Evolutionary conservation across 148 eudicot genomes (phyloP).

Genomic region (Amaranthus cruentus): DNA sequence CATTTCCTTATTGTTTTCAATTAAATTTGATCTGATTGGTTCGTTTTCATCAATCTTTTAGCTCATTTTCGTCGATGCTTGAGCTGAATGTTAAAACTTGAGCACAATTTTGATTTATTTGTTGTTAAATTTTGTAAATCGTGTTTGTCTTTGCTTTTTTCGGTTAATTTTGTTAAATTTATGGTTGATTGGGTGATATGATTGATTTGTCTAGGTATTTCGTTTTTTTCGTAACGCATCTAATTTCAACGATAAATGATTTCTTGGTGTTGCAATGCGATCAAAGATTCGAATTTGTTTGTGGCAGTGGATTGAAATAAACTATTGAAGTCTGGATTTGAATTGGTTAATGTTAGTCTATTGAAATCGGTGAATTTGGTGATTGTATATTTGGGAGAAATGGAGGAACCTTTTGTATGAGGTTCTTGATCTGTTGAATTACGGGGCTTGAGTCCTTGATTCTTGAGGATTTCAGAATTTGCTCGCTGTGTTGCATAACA

Average conservation of each 20-base stretch:
- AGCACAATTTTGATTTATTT: slow-evolving; percentile 5
- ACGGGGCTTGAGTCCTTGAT: slow-evolving; percentile 1
- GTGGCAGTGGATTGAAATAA: background rate
- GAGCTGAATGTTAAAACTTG: background rate
- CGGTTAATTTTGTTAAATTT: background rate
- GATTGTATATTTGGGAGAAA: background rate
- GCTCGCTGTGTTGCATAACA: background rate
- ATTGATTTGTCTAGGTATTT: slow-evolving; percentile 1
- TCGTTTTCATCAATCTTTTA: background rate
- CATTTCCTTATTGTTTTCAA: background rate
- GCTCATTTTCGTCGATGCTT: background rate
- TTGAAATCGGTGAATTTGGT: background rate
- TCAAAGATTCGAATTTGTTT: background rate
- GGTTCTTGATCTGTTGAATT: slow-evolving; percentile 6
- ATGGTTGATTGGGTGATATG: slow-evolving; percentile 1
- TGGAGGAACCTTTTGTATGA: background rate
- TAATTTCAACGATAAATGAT: background rate
- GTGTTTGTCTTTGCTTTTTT: background rate
- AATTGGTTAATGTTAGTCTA: background rate
- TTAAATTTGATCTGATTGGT: slow-evolving; percentile 5
- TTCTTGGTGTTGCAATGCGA: background rate
- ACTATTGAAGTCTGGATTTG: background rate
- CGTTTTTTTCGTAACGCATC: slow-evolving; percentile 14
- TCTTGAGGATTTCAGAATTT: background rate
- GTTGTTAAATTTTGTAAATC: background rate